Percentiles rank a stretch among this genome's conserved stretches.
These are phyloP conservation scores for Aspergillus panamensis DNA, from an alignment of 495 filamentous ascomycete species.

Conservation along the genomic window DNA sequence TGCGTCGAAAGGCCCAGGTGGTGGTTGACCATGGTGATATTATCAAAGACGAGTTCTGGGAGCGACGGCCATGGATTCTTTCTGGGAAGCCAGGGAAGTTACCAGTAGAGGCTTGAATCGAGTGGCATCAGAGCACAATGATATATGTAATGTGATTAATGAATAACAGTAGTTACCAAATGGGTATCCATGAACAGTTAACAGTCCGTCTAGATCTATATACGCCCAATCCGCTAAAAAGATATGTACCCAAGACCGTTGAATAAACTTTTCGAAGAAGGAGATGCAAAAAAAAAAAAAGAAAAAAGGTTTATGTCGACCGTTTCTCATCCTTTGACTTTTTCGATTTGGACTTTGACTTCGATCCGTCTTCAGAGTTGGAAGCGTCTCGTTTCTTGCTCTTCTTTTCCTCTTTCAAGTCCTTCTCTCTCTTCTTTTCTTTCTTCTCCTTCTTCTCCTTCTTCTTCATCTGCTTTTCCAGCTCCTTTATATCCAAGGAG, in stretches of 20 bases:
- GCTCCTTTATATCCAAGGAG: constrained; percentile 14
- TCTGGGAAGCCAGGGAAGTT: constrained; percentile 68
- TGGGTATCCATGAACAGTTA: constrained; percentile 31
- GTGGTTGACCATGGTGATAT: constrained; percentile 84
- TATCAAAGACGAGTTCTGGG: constrained; percentile 93
- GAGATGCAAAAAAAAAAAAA: not conserved
- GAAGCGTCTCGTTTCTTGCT: constrained; percentile 24
- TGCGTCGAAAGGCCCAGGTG: constrained; percentile 69
- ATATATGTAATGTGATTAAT: constrained; percentile 1
- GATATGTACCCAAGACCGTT: constrained; percentile 26
- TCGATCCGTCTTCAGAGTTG: constrained; percentile 8
- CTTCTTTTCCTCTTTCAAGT: constrained; percentile 18
- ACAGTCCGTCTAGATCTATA: constrained; percentile 9
- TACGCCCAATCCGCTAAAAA: constrained; percentile 21
- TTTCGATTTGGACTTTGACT: constrained; percentile 29
- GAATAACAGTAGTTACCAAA: constrained; percentile 13
- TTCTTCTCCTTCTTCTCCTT: constrained; percentile 27
- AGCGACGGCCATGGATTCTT: constrained; percentile 78
- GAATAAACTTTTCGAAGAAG: constrained; percentile 26
- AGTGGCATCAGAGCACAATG: constrained; percentile 20
- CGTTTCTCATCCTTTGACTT: constrained; percentile 30
- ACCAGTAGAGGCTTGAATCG: constrained; percentile 47
- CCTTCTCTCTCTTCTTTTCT: constrained; percentile 22
- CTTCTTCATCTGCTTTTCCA: constrained; percentile 24
- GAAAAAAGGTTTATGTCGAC: not conserved